phyloP scores from a whole-genome alignment of 1,284 basidiomycete species.

The Rhizoctonia solani region DNA sequence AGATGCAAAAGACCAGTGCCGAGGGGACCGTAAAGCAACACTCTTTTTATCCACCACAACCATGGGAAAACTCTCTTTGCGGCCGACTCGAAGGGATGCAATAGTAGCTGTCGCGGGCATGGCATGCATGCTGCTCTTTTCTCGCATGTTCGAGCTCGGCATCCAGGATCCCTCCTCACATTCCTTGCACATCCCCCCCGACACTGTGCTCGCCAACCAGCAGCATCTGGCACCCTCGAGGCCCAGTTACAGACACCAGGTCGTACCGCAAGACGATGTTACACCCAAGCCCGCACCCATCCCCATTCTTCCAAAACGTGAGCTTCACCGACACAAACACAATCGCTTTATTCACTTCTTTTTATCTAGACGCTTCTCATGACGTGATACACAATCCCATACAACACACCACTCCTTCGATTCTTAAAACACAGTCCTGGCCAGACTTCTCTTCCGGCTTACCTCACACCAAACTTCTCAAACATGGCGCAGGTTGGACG shows the following conservation, averaged over 20 bases:
- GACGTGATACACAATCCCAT: conserved; percentile 8
- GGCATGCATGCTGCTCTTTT: conserved; percentile 13
- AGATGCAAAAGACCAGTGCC: not conserved
- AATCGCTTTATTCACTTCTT: too few relatives aligned
- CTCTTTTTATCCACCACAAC: not conserved
- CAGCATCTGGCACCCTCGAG: not conserved
- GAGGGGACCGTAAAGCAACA: not conserved
- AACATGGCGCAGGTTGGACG: conserved; percentile 37
- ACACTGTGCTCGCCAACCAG: not conserved
- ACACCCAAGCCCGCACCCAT: conserved; percentile 12
- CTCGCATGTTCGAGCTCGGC: conserved; percentile 18
- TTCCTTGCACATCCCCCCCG: not conserved
- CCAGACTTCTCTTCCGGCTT: conserved; percentile 18
- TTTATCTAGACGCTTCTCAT: too few relatives aligned
- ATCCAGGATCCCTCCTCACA: not conserved
- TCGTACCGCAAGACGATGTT: conserved; percentile 12
- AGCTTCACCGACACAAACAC: not conserved
- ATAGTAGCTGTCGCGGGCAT: conserved; percentile 15
- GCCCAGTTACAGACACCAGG: not conserved
- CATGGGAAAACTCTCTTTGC: conserved; percentile 18
- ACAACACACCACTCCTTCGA: not conserved
- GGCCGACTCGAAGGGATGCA: conserved; percentile 15
- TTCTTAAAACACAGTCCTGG: conserved; percentile 3
- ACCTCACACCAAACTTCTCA: conserved; percentile 30
- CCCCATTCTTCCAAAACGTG: conserved; percentile 22